phyloP scores from a whole-genome alignment of 1,284 basidiomycete species.

The Schizophyllum commune region DNA sequence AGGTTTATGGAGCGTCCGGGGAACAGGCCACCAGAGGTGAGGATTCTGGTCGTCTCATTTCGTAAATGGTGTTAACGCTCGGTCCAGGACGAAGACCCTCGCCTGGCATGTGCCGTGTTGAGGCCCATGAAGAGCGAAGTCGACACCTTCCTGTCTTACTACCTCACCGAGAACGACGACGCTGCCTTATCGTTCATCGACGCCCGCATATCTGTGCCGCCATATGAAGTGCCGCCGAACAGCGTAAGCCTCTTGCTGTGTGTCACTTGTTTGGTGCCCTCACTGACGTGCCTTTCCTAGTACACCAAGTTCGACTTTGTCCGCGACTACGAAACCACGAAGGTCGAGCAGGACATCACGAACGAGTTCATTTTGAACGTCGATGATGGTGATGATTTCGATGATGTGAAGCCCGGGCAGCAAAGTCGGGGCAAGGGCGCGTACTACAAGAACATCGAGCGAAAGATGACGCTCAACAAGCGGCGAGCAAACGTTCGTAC shows the following conservation, averaged over 20 bases:
- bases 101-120: slow-evolving; percentile 78
- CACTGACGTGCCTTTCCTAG: slow-evolving; percentile 22
- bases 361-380: slow-evolving; percentile 81
- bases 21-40: slow-evolving; percentile 57
- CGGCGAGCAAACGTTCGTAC: slow-evolving; percentile 66
- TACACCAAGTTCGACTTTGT: slow-evolving; percentile 65
- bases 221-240: slow-evolving; percentile 40
- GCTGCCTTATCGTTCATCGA: slow-evolving; percentile 54
- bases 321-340: slow-evolving; percentile 78
- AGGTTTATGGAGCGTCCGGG: slow-evolving; percentile 85
- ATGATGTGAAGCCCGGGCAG: slow-evolving; percentile 20
- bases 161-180: slow-evolving; percentile 75
- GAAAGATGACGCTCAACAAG: slow-evolving; percentile 82
- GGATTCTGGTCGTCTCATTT: slow-evolving; percentile 13
- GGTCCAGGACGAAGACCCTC: slow-evolving; percentile 58
- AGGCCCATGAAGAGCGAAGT: slow-evolving; percentile 82
- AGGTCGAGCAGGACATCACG: slow-evolving; percentile 74
- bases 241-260: slow-evolving; percentile 28
- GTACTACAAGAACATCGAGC: slow-evolving; percentile 83
- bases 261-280: neutral
- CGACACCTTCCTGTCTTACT: slow-evolving; percentile 86
- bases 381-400: slow-evolving; percentile 45
- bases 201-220: slow-evolving; percentile 28
- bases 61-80: neutral
- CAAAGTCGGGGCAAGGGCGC: slow-evolving; percentile 49